phyloP scores from a whole-genome alignment of 495 filamentous ascomycete genomes.

The Letharia columbiana region DNA sequence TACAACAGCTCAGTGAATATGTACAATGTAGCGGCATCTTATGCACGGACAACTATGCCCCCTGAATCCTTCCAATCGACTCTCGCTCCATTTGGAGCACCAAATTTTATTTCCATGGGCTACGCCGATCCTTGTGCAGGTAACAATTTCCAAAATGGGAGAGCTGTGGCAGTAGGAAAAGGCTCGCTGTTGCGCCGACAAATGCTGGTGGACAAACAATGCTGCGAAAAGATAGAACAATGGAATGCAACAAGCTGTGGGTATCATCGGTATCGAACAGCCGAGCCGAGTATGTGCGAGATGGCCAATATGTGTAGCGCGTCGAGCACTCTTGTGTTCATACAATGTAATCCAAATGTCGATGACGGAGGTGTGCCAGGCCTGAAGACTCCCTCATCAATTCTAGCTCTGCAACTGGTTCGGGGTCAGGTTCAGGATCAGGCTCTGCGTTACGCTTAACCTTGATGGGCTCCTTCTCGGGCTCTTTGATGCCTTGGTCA shows the following conservation, averaged over 20 bases:
- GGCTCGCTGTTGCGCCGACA: background rate
- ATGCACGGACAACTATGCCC: background rate
- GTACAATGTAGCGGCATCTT: background rate
- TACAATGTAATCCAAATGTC: background rate
- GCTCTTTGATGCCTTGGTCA: constrained; percentile 3
- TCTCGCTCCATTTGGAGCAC: background rate
- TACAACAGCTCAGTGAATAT: background rate
- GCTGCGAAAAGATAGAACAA: background rate
- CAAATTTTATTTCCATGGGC: background rate
- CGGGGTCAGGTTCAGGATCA: background rate
- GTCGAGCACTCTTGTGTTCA: background rate
- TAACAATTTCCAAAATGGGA: background rate
- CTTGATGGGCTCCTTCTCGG: constrained; percentile 7
- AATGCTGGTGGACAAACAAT: background rate
- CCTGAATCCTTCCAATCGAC: background rate
- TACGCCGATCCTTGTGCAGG: background rate
- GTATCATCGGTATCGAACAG: background rate
- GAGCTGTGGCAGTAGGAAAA: background rate
- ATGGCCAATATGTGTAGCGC: background rate
- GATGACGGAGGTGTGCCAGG: constrained; percentile 8
- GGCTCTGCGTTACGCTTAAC: background rate
- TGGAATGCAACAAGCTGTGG: background rate
- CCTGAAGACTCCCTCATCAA: constrained; percentile 12
- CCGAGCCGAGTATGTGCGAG: background rate
- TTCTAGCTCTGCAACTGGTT: background rate